Conservation (phyloP, 2,329 filamentous ascomycete genomes). For the Fonsecaea pugnacius region DNA sequence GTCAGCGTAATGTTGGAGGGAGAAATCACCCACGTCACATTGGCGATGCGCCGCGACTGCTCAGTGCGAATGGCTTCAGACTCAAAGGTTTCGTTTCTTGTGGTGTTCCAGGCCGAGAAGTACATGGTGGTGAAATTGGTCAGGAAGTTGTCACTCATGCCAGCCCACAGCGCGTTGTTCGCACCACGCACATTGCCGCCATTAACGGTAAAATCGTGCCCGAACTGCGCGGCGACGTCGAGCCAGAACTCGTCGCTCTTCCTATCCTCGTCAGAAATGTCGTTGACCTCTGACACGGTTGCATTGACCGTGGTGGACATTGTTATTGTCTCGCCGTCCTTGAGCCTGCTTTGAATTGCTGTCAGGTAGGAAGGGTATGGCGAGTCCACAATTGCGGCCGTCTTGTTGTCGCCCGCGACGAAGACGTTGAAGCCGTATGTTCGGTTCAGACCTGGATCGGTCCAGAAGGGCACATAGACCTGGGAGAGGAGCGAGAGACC, state of each 20-base stretch:
- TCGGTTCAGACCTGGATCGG: constrained; percentile 20
- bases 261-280: constrained; percentile 18
- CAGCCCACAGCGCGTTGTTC: constrained; percentile 27
- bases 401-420: constrained; percentile 27
- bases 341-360: constrained; percentile 21
- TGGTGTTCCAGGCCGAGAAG: constrained; percentile 28
- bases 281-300: constrained; percentile 28
- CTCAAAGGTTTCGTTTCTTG: constrained; percentile 26
- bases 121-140: constrained; percentile 26
- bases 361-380: constrained; percentile 25
- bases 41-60: constrained; percentile 21
- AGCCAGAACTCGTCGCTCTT: constrained; percentile 20
- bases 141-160: constrained; percentile 22
- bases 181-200: constrained; percentile 20
- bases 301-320: constrained; percentile 29
- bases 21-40: constrained; percentile 27
- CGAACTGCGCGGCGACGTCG: constrained; percentile 15
- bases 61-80: constrained; percentile 27
- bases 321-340: constrained; percentile 15
- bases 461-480: constrained; percentile 31
- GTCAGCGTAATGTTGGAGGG: constrained; percentile 22
- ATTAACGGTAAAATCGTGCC: constrained; percentile 13
- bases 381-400: constrained; percentile 26
- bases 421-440: constrained; percentile 32
- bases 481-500: constrained; percentile 27